Conservation (phyloP, 163 green algal species). For the Chloroidium sp. region DNA sequence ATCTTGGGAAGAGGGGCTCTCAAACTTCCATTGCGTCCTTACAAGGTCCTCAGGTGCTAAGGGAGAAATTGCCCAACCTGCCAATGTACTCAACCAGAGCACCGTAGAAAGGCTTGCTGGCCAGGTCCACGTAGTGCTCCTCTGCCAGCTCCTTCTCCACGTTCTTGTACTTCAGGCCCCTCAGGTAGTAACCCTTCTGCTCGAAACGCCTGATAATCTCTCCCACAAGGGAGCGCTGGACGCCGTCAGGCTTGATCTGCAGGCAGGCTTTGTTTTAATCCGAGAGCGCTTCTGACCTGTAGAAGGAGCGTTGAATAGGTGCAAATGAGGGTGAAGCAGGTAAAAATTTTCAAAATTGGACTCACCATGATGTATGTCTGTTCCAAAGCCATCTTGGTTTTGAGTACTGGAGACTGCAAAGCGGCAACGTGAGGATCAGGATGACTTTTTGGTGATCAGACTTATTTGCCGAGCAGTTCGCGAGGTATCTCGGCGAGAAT, state of each 20-base stretch:
- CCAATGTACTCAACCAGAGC: slow-evolving; percentile 94
- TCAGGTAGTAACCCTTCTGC: slow-evolving; percentile 90
- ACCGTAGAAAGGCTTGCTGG: slow-evolving; percentile 86
- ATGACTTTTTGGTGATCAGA: too few relatives aligned
- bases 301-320: too few relatives aligned
- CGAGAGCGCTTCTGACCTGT: too few relatives aligned
- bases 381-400: slow-evolving; percentile 1
- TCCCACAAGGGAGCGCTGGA: slow-evolving; percentile 90
- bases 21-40: neutral
- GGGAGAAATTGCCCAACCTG: slow-evolving; percentile 34
- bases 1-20: too few relatives aligned
- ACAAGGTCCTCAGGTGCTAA: neutral
- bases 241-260: slow-evolving; percentile 58
- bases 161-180: slow-evolving; percentile 72
- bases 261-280: too few relatives aligned
- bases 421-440: too few relatives aligned
- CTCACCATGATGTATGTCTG: slow-evolving; percentile 14
- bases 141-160: slow-evolving; percentile 61
- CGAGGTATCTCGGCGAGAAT: too few relatives aligned
- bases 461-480: too few relatives aligned
- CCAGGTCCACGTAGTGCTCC: slow-evolving; percentile 96
- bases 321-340: too few relatives aligned
- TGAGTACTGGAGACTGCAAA: neutral
- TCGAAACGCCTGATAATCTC: slow-evolving; percentile 96
- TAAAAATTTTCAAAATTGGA: too few relatives aligned